Conservation (phyloP, 2,329 filamentous ascomycete genomes). For the Decorospora gaudefroyi region DNA sequence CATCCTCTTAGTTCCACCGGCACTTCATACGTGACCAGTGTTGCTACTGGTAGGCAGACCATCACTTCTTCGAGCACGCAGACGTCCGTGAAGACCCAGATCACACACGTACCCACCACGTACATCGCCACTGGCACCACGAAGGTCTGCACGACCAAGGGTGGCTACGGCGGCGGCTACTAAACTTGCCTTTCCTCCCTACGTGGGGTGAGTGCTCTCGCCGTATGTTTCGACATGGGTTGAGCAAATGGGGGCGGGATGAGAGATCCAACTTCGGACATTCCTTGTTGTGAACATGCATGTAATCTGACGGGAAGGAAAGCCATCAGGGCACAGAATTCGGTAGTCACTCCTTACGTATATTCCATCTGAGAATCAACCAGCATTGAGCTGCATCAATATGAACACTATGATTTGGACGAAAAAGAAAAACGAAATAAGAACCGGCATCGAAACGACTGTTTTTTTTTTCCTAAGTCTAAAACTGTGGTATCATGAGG, state of each 20-base stretch:
- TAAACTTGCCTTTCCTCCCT: conserved; percentile 3
- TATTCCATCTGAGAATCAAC: not conserved
- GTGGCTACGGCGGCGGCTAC: conserved; percentile 7
- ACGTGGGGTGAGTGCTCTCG: too few relatives aligned
- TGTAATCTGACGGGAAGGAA: not conserved
- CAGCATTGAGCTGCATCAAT: conserved; percentile 1
- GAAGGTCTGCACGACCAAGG: conserved; percentile 26
- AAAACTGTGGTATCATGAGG: conserved; percentile 7
- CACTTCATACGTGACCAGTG: conserved; percentile 23
- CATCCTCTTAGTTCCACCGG: conserved; percentile 16
- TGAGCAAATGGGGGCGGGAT: not conserved
- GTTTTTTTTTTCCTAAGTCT: not conserved
- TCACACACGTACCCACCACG: conserved; percentile 24
- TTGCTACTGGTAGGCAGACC: conserved; percentile 21
- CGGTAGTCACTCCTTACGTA: conserved; percentile 2
- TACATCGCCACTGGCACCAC: conserved; percentile 24
- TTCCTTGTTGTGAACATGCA: not conserved
- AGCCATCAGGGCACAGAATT: not conserved
- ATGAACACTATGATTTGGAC: not conserved
- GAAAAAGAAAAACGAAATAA: not conserved
- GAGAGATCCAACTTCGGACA: not conserved
- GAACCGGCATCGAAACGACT: not conserved
- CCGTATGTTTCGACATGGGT: not conserved
- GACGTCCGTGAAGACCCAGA: conserved; percentile 21
- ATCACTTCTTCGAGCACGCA: conserved; percentile 14